Evolutionary conservation across 129 eudicot species (phyloP).

Genomic region (Escallonia rubra): DNA sequence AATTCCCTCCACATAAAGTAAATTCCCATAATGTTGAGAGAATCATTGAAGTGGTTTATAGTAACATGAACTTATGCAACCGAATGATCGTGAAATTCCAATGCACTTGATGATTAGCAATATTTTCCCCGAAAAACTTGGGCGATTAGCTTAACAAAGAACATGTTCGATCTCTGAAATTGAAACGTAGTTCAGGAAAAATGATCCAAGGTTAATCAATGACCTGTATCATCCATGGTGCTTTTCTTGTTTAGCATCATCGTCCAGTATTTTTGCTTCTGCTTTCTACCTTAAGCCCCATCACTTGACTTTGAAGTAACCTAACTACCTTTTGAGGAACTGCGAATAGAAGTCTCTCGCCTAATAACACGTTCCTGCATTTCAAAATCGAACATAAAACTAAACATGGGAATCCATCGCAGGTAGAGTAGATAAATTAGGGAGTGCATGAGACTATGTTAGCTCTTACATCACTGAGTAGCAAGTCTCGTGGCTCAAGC

Average conservation of each 20-base stretch:
- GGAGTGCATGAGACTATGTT: neutral
- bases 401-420: neutral
- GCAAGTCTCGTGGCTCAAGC: conserved; percentile 55
- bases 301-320: neutral
- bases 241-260: neutral
- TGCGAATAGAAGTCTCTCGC: conserved; percentile 2
- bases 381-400: neutral
- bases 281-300: neutral
- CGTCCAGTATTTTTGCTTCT: neutral
- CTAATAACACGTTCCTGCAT: conserved; percentile 8
- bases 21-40: too few species aligned
- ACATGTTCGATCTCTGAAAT: too few species aligned
- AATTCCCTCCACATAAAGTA: too few species aligned
- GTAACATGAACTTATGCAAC: too few species aligned
- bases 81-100: too few species aligned
- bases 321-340: neutral
- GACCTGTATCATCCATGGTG: neutral
- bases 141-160: too few species aligned
- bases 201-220: neutral
- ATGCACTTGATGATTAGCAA: too few species aligned
- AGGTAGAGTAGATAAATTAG: neutral
- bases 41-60: too few species aligned
- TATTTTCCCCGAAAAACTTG: too few species aligned
- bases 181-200: too few species aligned
- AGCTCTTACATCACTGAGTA: conserved; percentile 40